These are phyloP conservation scores for Penicillium rolfsii DNA, from an alignment of 2,329 filamentous ascomycete genomes.

Conservation along the genomic window DNA sequence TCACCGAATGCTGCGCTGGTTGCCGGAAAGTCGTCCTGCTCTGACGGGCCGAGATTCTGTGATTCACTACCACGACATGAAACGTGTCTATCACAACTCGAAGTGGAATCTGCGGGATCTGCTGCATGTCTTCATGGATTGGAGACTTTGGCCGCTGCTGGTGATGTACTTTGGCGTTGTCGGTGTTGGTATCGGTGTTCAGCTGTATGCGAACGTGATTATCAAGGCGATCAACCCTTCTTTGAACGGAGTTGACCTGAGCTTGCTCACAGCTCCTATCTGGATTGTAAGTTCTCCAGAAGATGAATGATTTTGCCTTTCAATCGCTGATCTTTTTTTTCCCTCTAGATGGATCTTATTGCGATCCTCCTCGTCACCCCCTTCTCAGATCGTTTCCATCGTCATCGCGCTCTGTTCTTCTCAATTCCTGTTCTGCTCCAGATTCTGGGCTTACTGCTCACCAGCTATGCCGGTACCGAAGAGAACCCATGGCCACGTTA, in stretches of 20 bases:
- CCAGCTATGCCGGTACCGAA: slow-evolving; percentile 69
- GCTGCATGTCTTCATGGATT: slow-evolving; percentile 72
- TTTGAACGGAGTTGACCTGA: slow-evolving; percentile 74
- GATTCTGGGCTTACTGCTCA: slow-evolving; percentile 77
- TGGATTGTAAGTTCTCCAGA: slow-evolving; percentile 71
- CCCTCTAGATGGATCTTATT: slow-evolving; percentile 74
- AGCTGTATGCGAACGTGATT: slow-evolving; percentile 85
- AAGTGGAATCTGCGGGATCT: slow-evolving; percentile 76
- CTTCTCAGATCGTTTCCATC: slow-evolving; percentile 83
- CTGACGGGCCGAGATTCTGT: slow-evolving; percentile 75
- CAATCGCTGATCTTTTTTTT: background rate
- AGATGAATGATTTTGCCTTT: background rate
- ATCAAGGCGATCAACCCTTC: slow-evolving; percentile 75
- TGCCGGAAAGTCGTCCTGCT: slow-evolving; percentile 71
- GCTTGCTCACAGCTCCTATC: slow-evolving; percentile 84
- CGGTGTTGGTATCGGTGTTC: slow-evolving; percentile 86
- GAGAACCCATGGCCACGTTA: slow-evolving; percentile 79
- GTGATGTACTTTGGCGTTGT: slow-evolving; percentile 96
- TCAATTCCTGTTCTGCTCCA: slow-evolving; percentile 74
- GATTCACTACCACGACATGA: slow-evolving; percentile 82
- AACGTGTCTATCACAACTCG: slow-evolving; percentile 74
- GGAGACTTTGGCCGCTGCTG: slow-evolving; percentile 82
- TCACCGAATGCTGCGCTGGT: slow-evolving; percentile 58
- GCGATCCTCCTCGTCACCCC: slow-evolving; percentile 85
- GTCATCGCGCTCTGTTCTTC: slow-evolving; percentile 79